phyloP scores from a whole-genome alignment of 1,139 yeast species.

The Taphrina communis region DNA sequence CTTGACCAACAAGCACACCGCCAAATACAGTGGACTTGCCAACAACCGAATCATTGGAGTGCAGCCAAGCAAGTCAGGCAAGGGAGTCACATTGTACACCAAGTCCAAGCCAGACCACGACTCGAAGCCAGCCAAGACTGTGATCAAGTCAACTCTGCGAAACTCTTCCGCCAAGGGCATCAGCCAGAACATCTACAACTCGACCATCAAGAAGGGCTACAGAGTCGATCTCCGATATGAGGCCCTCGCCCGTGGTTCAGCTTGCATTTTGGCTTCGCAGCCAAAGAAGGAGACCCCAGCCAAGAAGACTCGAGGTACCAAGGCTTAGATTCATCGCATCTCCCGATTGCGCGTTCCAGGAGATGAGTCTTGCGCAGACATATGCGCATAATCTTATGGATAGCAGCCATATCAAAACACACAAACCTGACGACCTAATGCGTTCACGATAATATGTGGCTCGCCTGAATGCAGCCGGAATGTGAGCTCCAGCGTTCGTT shows the following conservation, averaged over 20 bases:
- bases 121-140: constrained; percentile 48
- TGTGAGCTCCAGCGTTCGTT: not conserved
- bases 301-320: constrained; percentile 34
- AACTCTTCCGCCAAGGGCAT: constrained; percentile 52
- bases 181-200: constrained; percentile 56
- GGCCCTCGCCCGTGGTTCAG: constrained; percentile 34
- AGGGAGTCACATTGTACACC: constrained; percentile 55
- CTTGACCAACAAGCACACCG: constrained; percentile 56
- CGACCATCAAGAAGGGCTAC: constrained; percentile 58
- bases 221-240: constrained; percentile 55
- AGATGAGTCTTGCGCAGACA: not conserved
- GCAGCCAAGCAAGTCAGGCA: constrained; percentile 47
- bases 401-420: constrained; percentile 5
- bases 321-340: constrained; percentile 27
- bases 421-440: not conserved
- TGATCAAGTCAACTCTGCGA: constrained; percentile 51
- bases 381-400: not conserved
- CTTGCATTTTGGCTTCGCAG: constrained; percentile 30
- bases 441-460: too few relatives aligned
- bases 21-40: constrained; percentile 57
- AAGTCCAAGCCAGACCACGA: constrained; percentile 55
- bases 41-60: constrained; percentile 52
- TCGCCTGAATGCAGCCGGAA: not conserved
- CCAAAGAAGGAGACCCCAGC: constrained; percentile 39
- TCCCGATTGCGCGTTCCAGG: not conserved